These are phyloP conservation scores for Wickerhamomyces silvicola DNA, from an alignment of 805 yeast species.

Conservation along the genomic window DNA sequence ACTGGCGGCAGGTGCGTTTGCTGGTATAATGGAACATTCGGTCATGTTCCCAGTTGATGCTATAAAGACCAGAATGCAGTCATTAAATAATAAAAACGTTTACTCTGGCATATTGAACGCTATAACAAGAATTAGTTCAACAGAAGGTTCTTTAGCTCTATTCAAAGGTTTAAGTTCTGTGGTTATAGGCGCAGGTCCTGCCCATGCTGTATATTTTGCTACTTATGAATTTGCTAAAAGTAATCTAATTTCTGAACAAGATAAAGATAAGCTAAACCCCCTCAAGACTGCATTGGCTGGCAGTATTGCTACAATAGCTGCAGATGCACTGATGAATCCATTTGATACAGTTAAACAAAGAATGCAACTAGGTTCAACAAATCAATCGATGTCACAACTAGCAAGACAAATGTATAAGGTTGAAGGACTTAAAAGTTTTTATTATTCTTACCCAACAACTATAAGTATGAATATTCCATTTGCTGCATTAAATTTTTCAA, in stretches of 20 bases:
- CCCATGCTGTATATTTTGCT: conserved; percentile 95
- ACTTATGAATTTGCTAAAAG: conserved; percentile 73
- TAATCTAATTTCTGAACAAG: conserved; percentile 27
- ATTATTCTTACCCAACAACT: conserved; percentile 91
- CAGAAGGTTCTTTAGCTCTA: conserved; percentile 81
- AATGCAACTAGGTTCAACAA: conserved; percentile 57
- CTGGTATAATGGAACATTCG: conserved; percentile 98
- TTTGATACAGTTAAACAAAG: conserved; percentile 93
- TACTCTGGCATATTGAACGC: conserved; percentile 52
- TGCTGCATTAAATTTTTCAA: conserved; percentile 89
- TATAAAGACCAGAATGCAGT: conserved; percentile 92
- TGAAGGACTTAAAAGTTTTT: conserved; percentile 79
- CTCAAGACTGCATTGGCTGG: conserved; percentile 83
- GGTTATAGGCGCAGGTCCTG: conserved; percentile 97
- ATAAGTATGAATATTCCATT: conserved; percentile 88
- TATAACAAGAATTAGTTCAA: conserved; percentile 67
- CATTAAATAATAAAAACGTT: conserved; percentile 12
- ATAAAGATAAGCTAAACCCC: conserved; percentile 51
- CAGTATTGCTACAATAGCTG: conserved; percentile 83
- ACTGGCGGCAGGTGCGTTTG: conserved; percentile 90
- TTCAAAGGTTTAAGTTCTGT: conserved; percentile 95
- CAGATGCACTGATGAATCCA: conserved; percentile 96
- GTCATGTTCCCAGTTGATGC: conserved; percentile 96
- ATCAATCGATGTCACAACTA: conserved; percentile 23
- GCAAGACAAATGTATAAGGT: conserved; percentile 44